Evolutionary conservation across 345 rosid species (phyloP).

Genomic region (Sapria himalayana): DNA sequence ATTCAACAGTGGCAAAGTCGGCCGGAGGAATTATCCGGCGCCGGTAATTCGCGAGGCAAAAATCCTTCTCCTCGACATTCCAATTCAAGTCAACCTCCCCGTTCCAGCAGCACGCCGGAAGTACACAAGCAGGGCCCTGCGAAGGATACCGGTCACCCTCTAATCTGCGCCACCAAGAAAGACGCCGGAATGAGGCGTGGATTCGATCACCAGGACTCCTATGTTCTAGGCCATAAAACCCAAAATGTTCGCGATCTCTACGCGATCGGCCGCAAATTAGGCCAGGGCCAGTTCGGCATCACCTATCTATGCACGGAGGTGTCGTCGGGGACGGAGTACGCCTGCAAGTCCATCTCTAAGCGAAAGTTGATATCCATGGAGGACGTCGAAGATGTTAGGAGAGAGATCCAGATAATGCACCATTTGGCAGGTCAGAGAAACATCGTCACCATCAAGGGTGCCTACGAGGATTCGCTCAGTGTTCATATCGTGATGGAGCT

Average conservation of each 20-base stretch:
- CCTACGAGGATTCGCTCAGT: constrained; percentile 66
- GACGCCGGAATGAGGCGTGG: constrained; percentile 48
- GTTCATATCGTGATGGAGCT: constrained; percentile 97
- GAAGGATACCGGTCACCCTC: constrained; percentile 15
- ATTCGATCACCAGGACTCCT: constrained; percentile 47
- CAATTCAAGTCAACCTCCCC: constrained; percentile 22
- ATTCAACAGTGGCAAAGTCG: constrained; percentile 46
- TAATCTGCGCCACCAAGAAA: constrained; percentile 23
- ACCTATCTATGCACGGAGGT: constrained; percentile 68
- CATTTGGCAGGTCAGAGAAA: constrained; percentile 93
- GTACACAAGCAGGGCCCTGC: constrained; percentile 15
- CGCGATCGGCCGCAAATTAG: constrained; percentile 64
- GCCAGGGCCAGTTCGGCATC: constrained; percentile 94
- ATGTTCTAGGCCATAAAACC: constrained; percentile 79
- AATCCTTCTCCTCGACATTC: constrained; percentile 21
- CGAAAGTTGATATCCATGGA: constrained; percentile 83
- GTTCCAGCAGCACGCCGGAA: constrained; percentile 19
- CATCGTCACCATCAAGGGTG: constrained; percentile 86
- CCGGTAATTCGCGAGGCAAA: constrained; percentile 20
- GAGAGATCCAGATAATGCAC: constrained; percentile 99
- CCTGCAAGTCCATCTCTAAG: constrained; percentile 94
- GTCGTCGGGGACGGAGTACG: constrained; percentile 46
- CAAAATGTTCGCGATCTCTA: constrained; percentile 66
- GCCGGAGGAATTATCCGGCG: constrained; percentile 36
- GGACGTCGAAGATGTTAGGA: constrained; percentile 85